phyloP scores from a whole-genome alignment of 345 rosid species.

The Pseudoturritis turrita region DNA sequence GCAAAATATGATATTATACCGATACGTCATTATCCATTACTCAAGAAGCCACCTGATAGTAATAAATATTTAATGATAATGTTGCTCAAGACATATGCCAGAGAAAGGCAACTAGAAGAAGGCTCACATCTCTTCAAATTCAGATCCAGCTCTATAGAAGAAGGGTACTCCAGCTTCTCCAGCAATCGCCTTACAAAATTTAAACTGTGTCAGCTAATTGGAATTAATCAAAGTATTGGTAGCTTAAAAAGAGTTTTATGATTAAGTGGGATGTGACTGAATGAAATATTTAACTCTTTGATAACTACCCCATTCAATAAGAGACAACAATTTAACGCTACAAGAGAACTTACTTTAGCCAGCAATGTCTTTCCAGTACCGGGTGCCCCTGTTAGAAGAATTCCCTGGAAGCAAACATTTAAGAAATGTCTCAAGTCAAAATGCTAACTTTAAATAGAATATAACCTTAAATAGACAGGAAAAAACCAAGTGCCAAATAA shows the following conservation, averaged over 20 bases:
- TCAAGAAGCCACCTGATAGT: background rate
- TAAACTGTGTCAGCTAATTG: slow-evolving; percentile 8
- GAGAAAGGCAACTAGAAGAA: background rate
- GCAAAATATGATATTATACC: slow-evolving; percentile 6
- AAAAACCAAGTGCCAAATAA: background rate
- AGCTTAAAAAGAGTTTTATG: background rate
- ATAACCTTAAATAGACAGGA: background rate
- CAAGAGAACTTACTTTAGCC: slow-evolving; percentile 67
- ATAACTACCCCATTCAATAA: background rate
- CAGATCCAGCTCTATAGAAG: slow-evolving; percentile 98
- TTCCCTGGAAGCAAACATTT: slow-evolving; percentile 59
- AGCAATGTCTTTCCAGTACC: slow-evolving; percentile 98
- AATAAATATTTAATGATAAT: background rate
- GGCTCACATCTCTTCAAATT: slow-evolving; percentile 98
- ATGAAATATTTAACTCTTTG: background rate
- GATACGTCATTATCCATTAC: background rate
- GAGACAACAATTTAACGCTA: background rate
- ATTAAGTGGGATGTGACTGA: background rate
- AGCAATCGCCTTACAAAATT: slow-evolving; percentile 83
- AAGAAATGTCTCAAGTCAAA: slow-evolving; percentile 1
- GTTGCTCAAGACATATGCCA: background rate
- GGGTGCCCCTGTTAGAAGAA: slow-evolving; percentile 98
- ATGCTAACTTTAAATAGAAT: background rate
- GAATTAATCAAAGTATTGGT: background rate
- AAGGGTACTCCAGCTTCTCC: slow-evolving; percentile 99